Evolutionary conservation across 139 green algal genomes (phyloP).

Genomic region (Coelastrella sp.): DNA sequence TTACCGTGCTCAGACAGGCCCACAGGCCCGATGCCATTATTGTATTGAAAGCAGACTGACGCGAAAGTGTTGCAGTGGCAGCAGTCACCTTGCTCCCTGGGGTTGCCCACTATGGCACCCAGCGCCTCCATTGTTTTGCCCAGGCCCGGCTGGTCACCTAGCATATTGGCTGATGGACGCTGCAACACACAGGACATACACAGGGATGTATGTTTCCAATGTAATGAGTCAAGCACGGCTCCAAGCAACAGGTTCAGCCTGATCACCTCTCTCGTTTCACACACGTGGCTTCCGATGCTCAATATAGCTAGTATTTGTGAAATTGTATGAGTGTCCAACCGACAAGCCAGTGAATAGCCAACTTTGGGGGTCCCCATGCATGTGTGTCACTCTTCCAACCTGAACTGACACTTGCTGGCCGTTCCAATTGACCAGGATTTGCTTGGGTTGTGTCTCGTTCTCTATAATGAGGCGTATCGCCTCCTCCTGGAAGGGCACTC

Average conservation of each 20-base stretch:
- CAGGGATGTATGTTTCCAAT: not conserved
- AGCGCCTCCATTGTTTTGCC: not conserved
- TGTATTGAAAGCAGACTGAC: not conserved
- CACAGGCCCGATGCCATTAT: not conserved
- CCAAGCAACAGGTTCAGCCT: not conserved
- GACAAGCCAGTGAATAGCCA: too few species aligned
- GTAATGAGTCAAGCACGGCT: not conserved
- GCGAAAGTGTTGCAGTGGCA: not conserved
- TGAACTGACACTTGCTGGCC: not conserved
- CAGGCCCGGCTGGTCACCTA: not conserved
- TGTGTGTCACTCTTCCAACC: not conserved
- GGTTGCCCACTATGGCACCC: not conserved
- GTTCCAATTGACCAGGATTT: not conserved
- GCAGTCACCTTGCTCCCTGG: not conserved
- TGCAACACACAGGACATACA: not conserved
- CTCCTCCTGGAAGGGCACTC: not conserved
- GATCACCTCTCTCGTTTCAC: too few species aligned
- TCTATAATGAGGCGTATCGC: not conserved
- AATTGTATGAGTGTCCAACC: too few species aligned
- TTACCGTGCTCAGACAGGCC: not conserved
- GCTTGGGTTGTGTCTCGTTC: not conserved
- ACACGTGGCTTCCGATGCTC: too few species aligned
- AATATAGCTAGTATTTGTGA: too few species aligned
- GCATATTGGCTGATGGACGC: not conserved
- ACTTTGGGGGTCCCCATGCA: not conserved